phyloP scores from a whole-genome alignment of 2,329 filamentous ascomycete species.

The Cryoendolithus antarcticus region DNA sequence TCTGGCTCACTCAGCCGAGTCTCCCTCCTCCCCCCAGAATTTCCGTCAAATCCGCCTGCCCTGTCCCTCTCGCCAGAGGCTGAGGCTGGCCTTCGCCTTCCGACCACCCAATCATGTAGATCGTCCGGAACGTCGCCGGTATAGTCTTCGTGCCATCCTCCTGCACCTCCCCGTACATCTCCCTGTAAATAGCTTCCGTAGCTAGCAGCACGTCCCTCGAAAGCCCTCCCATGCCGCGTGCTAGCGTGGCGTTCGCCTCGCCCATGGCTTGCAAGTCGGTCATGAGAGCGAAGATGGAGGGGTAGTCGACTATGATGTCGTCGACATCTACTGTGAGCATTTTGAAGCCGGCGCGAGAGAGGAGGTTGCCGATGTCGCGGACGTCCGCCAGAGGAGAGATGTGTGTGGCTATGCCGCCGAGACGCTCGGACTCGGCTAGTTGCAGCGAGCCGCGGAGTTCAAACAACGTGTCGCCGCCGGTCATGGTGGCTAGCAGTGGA shows the following conservation, averaged over 20 bases:
- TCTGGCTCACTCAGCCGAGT: too few species aligned
- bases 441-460: conserved; percentile 89
- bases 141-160: conserved; percentile 49
- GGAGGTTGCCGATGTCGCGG: conserved; percentile 73
- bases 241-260: conserved; percentile 77
- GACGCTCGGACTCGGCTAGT: conserved; percentile 77
- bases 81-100: conserved; percentile 66
- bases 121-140: conserved; percentile 86
- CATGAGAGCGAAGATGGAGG: conserved; percentile 82
- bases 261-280: conserved; percentile 92
- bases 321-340: conserved; percentile 95
- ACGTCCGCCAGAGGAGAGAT: conserved; percentile 88
- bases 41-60: conserved; percentile 79
- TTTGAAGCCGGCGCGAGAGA: conserved; percentile 83
- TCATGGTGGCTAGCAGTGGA: conserved; percentile 91
- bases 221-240: conserved; percentile 67
- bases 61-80: conserved; percentile 72
- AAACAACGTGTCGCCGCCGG: conserved; percentile 85
- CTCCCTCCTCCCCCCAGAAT: conserved; percentile 42
- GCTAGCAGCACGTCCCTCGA: conserved; percentile 75
- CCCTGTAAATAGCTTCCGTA: conserved; percentile 75
- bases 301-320: conserved; percentile 92
- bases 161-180: conserved; percentile 64
- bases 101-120: conserved; percentile 99
- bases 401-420: conserved; percentile 83